These are phyloP conservation scores for Pseudogymnoascus sp. DNA, from an alignment of 2,329 filamentous ascomycete genomes.

Conservation along the genomic window DNA sequence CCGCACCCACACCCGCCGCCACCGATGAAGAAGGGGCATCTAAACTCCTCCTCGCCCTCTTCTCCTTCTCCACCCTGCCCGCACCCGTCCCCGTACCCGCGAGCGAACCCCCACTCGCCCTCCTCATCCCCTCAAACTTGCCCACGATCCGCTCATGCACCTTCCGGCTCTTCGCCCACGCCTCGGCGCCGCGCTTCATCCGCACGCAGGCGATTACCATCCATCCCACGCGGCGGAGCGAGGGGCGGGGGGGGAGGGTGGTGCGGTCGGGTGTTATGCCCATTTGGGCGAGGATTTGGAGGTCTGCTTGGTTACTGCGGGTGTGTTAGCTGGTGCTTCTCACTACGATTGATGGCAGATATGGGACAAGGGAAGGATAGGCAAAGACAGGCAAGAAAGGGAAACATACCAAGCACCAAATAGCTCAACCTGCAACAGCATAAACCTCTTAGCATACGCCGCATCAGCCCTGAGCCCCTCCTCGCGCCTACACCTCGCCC, in stretches of 20 bases:
- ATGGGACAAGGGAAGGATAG: too few relatives aligned
- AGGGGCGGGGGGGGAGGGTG: slow-evolving; percentile 35
- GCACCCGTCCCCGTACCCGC: not conserved
- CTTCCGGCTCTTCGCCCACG: slow-evolving; percentile 43
- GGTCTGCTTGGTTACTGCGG: slow-evolving; percentile 80
- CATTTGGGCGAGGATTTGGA: slow-evolving; percentile 77
- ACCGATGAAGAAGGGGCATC: not conserved
- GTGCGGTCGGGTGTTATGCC: slow-evolving; percentile 49
- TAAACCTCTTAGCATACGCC: slow-evolving; percentile 78
- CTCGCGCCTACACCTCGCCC: slow-evolving; percentile 73
- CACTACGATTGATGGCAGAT: not conserved
- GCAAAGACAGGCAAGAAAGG: too few relatives aligned
- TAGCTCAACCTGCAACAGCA: slow-evolving; percentile 70
- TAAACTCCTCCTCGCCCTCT: not conserved
- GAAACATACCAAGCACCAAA: slow-evolving; percentile 89
- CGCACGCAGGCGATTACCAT: slow-evolving; percentile 41
- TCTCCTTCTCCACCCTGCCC: not conserved
- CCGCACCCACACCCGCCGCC: not conserved
- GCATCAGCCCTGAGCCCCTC: slow-evolving; percentile 70
- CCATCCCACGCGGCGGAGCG: slow-evolving; percentile 39
- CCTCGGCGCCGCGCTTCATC: slow-evolving; percentile 40
- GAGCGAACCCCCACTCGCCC: not conserved
- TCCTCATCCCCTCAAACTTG: slow-evolving; percentile 21
- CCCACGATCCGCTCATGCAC: slow-evolving; percentile 30
- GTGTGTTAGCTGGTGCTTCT: slow-evolving; percentile 13